A percentile compares a stretch with the other conserved stretches of the same genome.
phyloP scores from a whole-genome alignment of 2,329 filamentous ascomycete species.

The Sporothrix sp. region DNA sequence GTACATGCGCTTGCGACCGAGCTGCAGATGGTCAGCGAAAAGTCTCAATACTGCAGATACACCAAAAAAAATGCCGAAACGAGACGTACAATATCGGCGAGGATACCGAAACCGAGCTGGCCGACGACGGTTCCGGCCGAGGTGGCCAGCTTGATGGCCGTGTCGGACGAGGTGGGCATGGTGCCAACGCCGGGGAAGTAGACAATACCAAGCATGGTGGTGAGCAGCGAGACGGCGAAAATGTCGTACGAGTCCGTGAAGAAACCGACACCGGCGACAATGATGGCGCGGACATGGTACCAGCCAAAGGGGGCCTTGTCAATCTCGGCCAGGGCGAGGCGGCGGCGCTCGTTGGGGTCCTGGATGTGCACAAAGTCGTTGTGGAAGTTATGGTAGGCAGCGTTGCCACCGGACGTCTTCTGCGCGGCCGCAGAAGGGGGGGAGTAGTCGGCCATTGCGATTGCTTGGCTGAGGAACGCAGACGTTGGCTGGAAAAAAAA shows the following conservation, averaged over 20 bases:
- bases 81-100: conserved; percentile 49
- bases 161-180: conserved; percentile 61
- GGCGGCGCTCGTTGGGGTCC: conserved; percentile 68
- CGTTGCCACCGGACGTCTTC: conserved; percentile 55
- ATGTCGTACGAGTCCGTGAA: conserved; percentile 76
- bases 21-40: conserved; percentile 3
- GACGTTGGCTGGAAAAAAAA: background rate
- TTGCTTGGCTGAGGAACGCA: background rate
- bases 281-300: conserved; percentile 69
- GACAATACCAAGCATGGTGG: conserved; percentile 68
- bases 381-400: conserved; percentile 67
- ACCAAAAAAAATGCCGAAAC: background rate
- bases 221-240: conserved; percentile 66
- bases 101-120: conserved; percentile 67
- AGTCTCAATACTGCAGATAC: too few species aligned
- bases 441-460: conserved; percentile 17
- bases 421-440: conserved; percentile 15
- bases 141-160: conserved; percentile 76
- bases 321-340: conserved; percentile 70
- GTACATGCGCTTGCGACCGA: conserved; percentile 47
- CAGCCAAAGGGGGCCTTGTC: conserved; percentile 75
- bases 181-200: conserved; percentile 52
- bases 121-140: conserved; percentile 76
- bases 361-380: conserved; percentile 39
- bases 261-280: conserved; percentile 78